Conservation (phyloP, 164 flowering plant species). For the Macadamia integrifolia region DNA sequence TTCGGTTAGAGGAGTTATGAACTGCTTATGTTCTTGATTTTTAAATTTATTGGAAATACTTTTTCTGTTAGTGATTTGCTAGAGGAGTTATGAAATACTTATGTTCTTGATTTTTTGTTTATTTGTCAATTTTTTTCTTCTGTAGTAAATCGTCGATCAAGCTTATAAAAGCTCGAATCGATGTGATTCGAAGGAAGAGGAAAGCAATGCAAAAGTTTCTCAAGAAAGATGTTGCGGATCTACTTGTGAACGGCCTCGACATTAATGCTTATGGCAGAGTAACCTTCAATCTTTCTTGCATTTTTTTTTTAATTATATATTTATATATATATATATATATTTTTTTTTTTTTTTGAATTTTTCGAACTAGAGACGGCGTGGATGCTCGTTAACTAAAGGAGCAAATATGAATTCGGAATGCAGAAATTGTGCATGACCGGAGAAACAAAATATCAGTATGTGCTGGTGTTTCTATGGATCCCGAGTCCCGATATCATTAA, state of each 20-base stretch:
- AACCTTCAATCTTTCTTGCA: not conserved
- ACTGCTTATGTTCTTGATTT: no score
- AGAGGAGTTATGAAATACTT: not conserved
- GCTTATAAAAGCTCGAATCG: conserved; percentile 46
- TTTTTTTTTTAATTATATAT: not conserved
- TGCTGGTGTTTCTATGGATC: not conserved
- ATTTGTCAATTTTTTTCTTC: not conserved
- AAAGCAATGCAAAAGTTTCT: conserved; percentile 59
- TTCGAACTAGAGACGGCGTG: not conserved
- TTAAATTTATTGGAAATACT: not conserved
- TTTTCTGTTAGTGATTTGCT: not conserved
- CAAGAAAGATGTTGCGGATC: conserved; percentile 65
- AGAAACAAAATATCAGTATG: not conserved
- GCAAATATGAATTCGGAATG: not conserved
- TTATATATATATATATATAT: no score
- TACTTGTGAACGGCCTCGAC: conserved; percentile 62
- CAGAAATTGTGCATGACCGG: not conserved
- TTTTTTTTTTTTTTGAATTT: not conserved
- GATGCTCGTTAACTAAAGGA: not conserved
- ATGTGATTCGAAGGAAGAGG: conserved; percentile 51
- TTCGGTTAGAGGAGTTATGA: no score
- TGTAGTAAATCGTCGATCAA: conserved; percentile 62
- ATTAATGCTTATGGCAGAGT: conserved; percentile 70
- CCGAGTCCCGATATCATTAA: not conserved
- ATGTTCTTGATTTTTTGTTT: not conserved